These are phyloP conservation scores for Straminergon stramineum DNA, from an alignment of 225 moss, liverwort and hornwort species.

Conservation along the genomic window DNA sequence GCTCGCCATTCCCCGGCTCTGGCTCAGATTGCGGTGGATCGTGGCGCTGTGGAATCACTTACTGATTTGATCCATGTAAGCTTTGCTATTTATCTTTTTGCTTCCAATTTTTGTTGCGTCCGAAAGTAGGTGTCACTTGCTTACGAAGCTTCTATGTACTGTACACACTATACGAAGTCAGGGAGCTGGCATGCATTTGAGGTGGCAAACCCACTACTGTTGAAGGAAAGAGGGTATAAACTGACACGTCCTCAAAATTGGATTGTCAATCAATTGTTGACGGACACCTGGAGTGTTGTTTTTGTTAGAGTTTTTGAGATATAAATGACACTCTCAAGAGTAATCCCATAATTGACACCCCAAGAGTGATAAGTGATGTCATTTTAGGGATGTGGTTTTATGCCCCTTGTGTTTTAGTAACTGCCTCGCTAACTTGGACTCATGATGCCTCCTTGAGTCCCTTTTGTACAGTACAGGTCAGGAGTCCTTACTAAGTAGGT, in stretches of 20 bases:
- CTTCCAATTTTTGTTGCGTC: neutral
- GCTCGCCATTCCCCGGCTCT: conserved; percentile 67
- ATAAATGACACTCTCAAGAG: neutral
- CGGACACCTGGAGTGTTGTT: neutral
- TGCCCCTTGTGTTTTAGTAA: neutral
- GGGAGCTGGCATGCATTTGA: neutral
- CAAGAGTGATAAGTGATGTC: neutral
- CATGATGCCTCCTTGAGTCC: neutral
- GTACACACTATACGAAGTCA: neutral
- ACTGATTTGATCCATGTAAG: conserved; percentile 64
- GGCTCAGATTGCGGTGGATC: conserved; percentile 67
- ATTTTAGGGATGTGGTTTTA: neutral
- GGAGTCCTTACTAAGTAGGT: neutral
- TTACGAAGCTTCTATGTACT: neutral
- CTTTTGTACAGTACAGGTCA: neutral
- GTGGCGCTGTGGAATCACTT: conserved; percentile 63
- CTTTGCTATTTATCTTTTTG: neutral
- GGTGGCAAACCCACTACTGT: too few species aligned
- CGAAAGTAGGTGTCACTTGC: neutral
- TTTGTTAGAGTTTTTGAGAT: neutral
- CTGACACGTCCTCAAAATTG: neutral
- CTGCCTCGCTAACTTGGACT: neutral
- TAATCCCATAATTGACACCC: neutral
- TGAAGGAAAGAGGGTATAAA: neutral
- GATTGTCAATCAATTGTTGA: neutral